phyloP scores from a whole-genome alignment of 1,284 basidiomycete species.

The Naganishia albida region DNA sequence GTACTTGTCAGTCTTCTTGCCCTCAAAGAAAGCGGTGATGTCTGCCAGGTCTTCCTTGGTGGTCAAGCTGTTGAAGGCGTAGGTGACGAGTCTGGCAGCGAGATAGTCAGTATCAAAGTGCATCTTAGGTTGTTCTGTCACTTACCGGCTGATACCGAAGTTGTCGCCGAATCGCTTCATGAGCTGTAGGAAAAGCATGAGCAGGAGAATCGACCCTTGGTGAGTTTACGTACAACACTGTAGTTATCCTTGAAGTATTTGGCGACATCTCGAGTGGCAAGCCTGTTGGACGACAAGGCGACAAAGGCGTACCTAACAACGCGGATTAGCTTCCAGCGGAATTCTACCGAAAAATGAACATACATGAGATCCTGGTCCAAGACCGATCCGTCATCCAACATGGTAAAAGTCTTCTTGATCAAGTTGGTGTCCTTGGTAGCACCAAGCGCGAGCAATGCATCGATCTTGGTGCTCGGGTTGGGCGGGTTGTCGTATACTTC shows the following conservation, averaged over 20 bases:
- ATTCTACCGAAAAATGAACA: not conserved
- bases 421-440: slow-evolving; percentile 50
- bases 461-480: slow-evolving; percentile 69
- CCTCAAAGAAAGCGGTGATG: slow-evolving; percentile 63
- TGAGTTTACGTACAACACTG: slow-evolving; percentile 58
- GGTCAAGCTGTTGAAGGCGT: slow-evolving; percentile 65
- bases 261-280: slow-evolving; percentile 44
- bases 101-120: slow-evolving; percentile 41
- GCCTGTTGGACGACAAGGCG: slow-evolving; percentile 42
- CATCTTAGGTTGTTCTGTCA: slow-evolving; percentile 39
- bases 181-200: slow-evolving; percentile 56
- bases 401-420: slow-evolving; percentile 64
- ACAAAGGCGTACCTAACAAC: slow-evolving; percentile 56
- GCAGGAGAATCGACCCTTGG: too few relatives aligned
- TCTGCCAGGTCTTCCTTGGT: slow-evolving; percentile 68
- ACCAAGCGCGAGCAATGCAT: slow-evolving; percentile 62
- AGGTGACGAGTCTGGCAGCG: slow-evolving; percentile 49
- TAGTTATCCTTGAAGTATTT: slow-evolving; percentile 65
- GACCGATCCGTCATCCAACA: slow-evolving; percentile 59
- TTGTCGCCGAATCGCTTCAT: slow-evolving; percentile 71
- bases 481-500: slow-evolving; percentile 70
- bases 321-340: slow-evolving; percentile 51
- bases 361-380: slow-evolving; percentile 64
- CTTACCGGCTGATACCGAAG: slow-evolving; percentile 56
- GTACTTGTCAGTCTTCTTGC: slow-evolving; percentile 53